Base-by-base conservation (phyloP, 1,284 basidiomycete genomes). In the Moniliophthora roreri region DNA sequence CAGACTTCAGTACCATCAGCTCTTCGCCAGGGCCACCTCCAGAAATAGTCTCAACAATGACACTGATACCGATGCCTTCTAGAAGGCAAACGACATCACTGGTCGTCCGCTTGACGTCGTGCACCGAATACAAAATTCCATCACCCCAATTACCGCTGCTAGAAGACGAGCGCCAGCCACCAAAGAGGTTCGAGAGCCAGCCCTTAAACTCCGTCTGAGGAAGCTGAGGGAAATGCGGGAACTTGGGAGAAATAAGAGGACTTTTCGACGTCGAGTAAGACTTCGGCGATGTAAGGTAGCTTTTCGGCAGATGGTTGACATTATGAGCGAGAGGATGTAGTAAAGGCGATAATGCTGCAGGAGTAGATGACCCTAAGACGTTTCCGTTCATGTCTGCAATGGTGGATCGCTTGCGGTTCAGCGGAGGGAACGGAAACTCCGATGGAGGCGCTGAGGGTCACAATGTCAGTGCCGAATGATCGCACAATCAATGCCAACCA, bases 111-210 rank as follows among this genome's bases (percentile, higher is more conserved):
- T 71, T 67, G 44, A 87, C 69, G 58, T 86, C 81, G 56, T 87
- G 78, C 10, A 74, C 67, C 1, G 91, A 91, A 64, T 86, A 89
- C 16, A 93, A 72, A n/a, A 85, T 76, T 24, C 16, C n/a, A n/a
- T 46, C 44, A 55, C 82, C 84, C n/a, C n/a, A n/a, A 13, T 58
- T 32, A 6, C 28, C 6, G 6, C 28, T 41, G 65, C 69, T 55
- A 66, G 67, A 16, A 37, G 53, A 35, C 23, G 77, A 74, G 64
- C 87, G 79, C 32, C 74, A 72, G 58, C 82, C 85, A 65, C 80
- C 84, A 73, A 91, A 91, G 34, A 91, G 71, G 60, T 85, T 89
- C 7, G 87, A 87, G 65, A 91, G 88, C 88, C 88, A 91, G 39
- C 87, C 89, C 63, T n/a, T 28, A 21, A 32, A 24, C 24, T 46